Evolutionary conservation across 495 filamentous ascomycete genomes (phyloP), one percentile per base, ranked within the genome.

Genomic region (Pyronema domesticum): DNA sequence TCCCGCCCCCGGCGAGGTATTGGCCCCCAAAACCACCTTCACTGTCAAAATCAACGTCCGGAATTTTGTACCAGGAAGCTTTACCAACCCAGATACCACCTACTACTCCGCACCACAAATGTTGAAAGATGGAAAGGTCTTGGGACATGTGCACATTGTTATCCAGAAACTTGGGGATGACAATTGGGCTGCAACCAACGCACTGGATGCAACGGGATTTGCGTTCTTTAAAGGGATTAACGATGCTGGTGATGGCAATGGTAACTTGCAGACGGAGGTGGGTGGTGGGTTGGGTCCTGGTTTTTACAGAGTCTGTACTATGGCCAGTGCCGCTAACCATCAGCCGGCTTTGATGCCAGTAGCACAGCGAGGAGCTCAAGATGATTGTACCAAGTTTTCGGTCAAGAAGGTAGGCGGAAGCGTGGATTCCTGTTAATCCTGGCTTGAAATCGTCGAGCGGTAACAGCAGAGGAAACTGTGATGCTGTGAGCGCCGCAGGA

Each of bases 141-240:
- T 83, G 56, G 82, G 82, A 34, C 82, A 85, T 69, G 80, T 77
- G 46, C 82, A 85, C 69, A 73, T 86, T 50, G 83, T 80, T 4
- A 69, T 84, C 51, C 82, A 86, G 65, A 70, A 77, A 53, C 56
- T 81, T 34, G 66, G 63, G 30, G 51, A 53, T 69, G 61, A 66
- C 60, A 42, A 57, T 74, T 53, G 19, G 10, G 53, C 76, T 69
- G 62, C 76, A 72, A 23, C 70, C 63, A 11, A 58, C 61, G 17
- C 75, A 42, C 73, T 78, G 0, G 73, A 80, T 49, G 67, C 80
- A 30, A 68, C 60, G 9, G 67, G 66, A 48, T 84, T 86, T 57
- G 77, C 68, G 52, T 83, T 84, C 70, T 86, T 86, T 75, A 83
- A 85, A 70, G 82, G 82, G 57, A 78, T 86, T 69, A 83, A 85